Evolutionary conservation across 495 filamentous ascomycete genomes (phyloP), one percentile per base, ranked within the genome.

Genomic region (Aspergillus bertholletiae): DNA sequence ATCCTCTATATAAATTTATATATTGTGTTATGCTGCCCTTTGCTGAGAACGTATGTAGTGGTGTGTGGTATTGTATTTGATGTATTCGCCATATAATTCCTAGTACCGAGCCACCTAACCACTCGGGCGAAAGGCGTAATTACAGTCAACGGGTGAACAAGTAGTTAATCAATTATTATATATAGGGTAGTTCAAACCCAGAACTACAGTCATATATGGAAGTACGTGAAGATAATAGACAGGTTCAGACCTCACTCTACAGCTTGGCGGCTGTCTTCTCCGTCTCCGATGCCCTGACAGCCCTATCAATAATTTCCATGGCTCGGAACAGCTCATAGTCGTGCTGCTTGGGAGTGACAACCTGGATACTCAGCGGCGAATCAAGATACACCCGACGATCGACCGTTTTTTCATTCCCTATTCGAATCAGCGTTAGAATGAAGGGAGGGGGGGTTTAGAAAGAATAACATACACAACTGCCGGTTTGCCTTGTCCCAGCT

Each of bases 401-500:
- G 24, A 78, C 65, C 1, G 74, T 77, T 34, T 76, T 74, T 58
- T 71, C 70, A 47, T 78, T 62, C 80, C 79, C 77, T 82, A 40
- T 49, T 18, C 46, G 26, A 11, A 11, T 32, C 7, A 37, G 17
- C 12, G 45, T 56, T 12, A 59, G 56, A 3, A 0, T 12, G 48
- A 46, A 21, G 24, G 18, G 7, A 24, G 17, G 5, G 17, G 50
- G 7, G n/a, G 46, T 45, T n/a, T n/a, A n/a, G n/a, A n/a, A n/a
- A 53, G 26, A 46, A 15, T 15, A 40, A 76, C 76, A 73, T 77
- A 84, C 84, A 88, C 17, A 88, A 60, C 54, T 74, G 66, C 34
- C 82, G 71, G 67, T 88, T 87, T 4, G 66, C 67, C 66, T 81
- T 77, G 69, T 88, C 85, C 84, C 82, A 87, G 18, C 73, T 76